These are phyloP conservation scores for Fagopyrum tataricum DNA, from an alignment of 148 eudicot species.

Conservation along the genomic window DNA sequence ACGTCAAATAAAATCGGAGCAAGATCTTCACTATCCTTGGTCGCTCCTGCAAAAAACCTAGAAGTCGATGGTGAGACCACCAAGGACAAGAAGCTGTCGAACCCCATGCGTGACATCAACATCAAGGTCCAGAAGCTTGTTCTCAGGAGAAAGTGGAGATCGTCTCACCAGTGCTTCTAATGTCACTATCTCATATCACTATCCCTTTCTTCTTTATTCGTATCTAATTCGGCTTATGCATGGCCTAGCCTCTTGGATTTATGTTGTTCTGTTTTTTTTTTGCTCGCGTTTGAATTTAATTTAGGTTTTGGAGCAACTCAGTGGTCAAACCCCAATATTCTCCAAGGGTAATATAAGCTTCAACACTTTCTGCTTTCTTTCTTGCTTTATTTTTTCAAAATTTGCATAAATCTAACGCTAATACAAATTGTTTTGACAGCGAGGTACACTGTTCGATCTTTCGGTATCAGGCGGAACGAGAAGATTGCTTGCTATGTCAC, in stretches of 20 bases:
- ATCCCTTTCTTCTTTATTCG: neutral
- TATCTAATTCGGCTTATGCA: neutral
- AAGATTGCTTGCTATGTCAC: slow-evolving; percentile 86
- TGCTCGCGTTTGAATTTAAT: neutral
- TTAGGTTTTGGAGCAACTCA: slow-evolving; percentile 71
- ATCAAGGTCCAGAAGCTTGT: slow-evolving; percentile 75
- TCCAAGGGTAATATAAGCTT: slow-evolving; percentile 40
- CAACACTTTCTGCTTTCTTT: neutral
- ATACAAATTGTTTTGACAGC: slow-evolving; percentile 25
- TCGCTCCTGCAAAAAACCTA: slow-evolving; percentile 4
- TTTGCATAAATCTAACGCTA: neutral
- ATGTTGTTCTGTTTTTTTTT: neutral
- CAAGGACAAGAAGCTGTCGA: slow-evolving; percentile 51
- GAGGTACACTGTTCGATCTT: slow-evolving; percentile 73
- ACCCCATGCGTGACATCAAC: slow-evolving; percentile 77
- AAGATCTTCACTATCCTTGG: neutral
- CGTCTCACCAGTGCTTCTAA: slow-evolving; percentile 67
- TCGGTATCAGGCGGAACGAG: slow-evolving; percentile 85
- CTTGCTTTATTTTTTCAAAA: neutral
- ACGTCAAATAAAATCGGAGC: no score
- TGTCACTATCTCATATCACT: slow-evolving; percentile 17
- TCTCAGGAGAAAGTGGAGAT: slow-evolving; percentile 75
- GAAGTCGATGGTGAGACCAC: slow-evolving; percentile 17
- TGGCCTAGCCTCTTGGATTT: neutral
- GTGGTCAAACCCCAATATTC: slow-evolving; percentile 69